Evolutionary conservation across 139 green algal genomes (phyloP), one percentile per base, ranked within the genome.

Genomic region (Picochlorum sp.): DNA sequence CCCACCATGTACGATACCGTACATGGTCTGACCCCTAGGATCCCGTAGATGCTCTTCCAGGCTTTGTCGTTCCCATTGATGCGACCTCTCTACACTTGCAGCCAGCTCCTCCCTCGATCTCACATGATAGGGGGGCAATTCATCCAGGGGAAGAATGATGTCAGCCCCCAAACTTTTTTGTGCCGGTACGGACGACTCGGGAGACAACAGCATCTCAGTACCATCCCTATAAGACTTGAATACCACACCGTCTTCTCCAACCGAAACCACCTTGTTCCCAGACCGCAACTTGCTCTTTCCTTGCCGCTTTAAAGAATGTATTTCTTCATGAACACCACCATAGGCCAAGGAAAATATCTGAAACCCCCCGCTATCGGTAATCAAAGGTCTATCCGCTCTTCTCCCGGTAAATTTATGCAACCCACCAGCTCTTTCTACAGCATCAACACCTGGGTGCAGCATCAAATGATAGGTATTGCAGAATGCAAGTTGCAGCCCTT

Each of bases 111-210:
- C 29, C 1, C 55, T 18, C 10, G 49, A 36, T 47, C 22, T 14
- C 0, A 70, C 67, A 49, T 75, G 63, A 33, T 80, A 80, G 0
- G 68, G 68, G n/a, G 75, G 68, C 6, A 82, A 57, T 55, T 80
- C 67, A 41, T 82, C 75, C 32, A 82, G 65, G 0, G 75, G 75
- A 14, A 82, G 58, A 33, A 82, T 82, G 41, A 82, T 80, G 52
- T 82, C 75, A 3, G 63, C 68, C 2, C 67, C 75, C 5, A 82
- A 43, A 40, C 53, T 29, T 56, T 80, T 82, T 50, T 82, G 75
- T 13, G 68, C 68, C 16, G 25, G 22, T 33, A 82, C 71, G 0
- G 45, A 70, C 25, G 26, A 68, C 61, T 82, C 75, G 1, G 75
- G 75, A 3, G 70, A 73, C 2, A 82, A 58, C 31, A 70, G 29